Evolutionary conservation across 305 asterid species (phyloP).

Genomic region (Fraxinus dipetala): DNA sequence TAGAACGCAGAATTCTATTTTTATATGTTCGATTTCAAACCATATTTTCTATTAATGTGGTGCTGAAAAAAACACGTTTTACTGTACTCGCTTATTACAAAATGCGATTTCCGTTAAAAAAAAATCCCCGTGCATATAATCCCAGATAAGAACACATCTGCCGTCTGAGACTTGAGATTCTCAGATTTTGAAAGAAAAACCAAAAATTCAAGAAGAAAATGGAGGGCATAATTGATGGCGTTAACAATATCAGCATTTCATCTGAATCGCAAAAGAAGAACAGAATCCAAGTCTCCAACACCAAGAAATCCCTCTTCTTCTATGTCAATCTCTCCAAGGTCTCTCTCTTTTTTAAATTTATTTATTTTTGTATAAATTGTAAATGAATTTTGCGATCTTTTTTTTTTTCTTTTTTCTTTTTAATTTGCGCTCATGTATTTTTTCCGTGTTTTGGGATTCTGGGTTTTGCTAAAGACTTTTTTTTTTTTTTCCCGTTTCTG

Average conservation of each 20-base stretch:
- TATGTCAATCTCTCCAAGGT: conserved; percentile 39
- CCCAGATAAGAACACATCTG: background rate
- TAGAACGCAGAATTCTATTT: background rate
- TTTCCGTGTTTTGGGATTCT: background rate
- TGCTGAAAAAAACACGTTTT: background rate
- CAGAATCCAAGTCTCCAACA: conserved; percentile 33
- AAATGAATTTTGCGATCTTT: background rate
- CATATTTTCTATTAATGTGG: background rate
- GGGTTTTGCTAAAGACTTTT: background rate
- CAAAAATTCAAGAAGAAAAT: background rate
- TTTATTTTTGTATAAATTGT: background rate
- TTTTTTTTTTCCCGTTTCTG: background rate
- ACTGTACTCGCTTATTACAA: background rate
- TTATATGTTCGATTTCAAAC: background rate
- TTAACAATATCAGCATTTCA: background rate
- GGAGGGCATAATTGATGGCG: conserved; percentile 19
- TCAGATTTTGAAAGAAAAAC: background rate
- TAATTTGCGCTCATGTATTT: background rate
- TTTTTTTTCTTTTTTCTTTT: background rate
- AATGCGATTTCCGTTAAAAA: background rate
- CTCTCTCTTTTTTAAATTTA: background rate
- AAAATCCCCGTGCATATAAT: background rate
- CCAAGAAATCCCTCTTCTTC: conserved; percentile 36
- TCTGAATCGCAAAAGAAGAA: conserved; percentile 17
- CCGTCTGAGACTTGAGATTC: background rate